Base-by-base conservation (phyloP, 2,329 filamentous ascomycete genomes). In the Zymoseptoria tritici region DNA sequence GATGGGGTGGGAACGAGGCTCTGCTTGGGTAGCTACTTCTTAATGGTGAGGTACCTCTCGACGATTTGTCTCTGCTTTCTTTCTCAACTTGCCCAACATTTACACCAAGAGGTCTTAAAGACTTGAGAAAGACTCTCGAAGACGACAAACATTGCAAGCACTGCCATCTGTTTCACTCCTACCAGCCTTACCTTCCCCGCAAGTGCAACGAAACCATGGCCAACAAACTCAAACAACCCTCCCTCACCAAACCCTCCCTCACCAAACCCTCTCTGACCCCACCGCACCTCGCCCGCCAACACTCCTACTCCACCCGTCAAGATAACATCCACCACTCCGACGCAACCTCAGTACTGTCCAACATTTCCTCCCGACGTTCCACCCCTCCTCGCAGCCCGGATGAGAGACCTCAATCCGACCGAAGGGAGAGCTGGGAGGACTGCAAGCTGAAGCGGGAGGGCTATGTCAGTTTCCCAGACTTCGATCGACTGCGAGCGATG, bases 401-500 rank as follows among this genome's bases (percentile, higher is more conserved):
- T 52, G 65, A 60, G 9, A 62, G 49, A 29, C 52, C 59, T n/a
- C 61, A 52, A 46, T 53, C 52, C 4, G 60, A 62, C 24, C 64
- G 66, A n/a, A 55, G 69, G 22, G 66, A 64, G 53, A 70, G 66
- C 57, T 72, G 70, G 69, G 68, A 72, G 56, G 68, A 70, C 56
- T 71, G 68, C 62, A 66, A 62, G 61, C 60, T 63, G 24, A 66
- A 69, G 60, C 64, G 68, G 22, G 68, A 68, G 29, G 70, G 71
- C 56, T 73, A 73, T 60, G 68, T 71, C 60, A 67, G 63, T 19
- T 73, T 73, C 53, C 69, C 69, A 19, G 70, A 72, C 56, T 72
- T 71, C 55, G 70, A 72, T 58, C 60, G 64, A 54, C 54, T 67
- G 51, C 21, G 51, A 26, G 51, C 51, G 13, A 22, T 24, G 22